Percentiles rank a stretch among this genome's conserved stretches.
These are phyloP conservation scores for Orbilia quercus DNA, from an alignment of 2,329 filamentous ascomycete species.

Conservation along the genomic window DNA sequence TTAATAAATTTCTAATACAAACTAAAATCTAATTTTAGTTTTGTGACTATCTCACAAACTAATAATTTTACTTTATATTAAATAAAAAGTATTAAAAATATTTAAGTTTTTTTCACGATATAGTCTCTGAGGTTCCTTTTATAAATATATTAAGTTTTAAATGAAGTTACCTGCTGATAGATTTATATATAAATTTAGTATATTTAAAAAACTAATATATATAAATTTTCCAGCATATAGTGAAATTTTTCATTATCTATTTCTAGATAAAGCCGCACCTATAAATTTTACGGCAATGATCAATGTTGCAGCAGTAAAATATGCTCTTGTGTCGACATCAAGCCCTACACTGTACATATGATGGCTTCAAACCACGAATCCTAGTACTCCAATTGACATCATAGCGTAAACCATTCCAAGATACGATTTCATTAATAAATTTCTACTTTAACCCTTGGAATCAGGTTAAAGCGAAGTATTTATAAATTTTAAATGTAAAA, in stretches of 20 bases:
- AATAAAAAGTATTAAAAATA: slow-evolving; percentile 7
- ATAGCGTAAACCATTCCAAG: no score
- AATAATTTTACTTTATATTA: slow-evolving; percentile 2
- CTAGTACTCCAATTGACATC: no score
- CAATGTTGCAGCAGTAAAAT: no score
- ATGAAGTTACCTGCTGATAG: slow-evolving; percentile 6
- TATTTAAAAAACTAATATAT: no score
- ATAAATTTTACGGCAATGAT: slow-evolving; percentile 8
- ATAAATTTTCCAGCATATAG: slow-evolving; percentile 13
- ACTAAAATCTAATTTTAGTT: slow-evolving; percentile 1
- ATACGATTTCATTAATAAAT: no score
- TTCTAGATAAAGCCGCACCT: slow-evolving; percentile 6
- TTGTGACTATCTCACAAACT: slow-evolving; percentile 10
- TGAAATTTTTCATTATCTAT: slow-evolving; percentile 7
- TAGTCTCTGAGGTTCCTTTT: slow-evolving; percentile 13
- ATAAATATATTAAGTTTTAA: slow-evolving; percentile 14
- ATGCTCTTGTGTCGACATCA: no score
- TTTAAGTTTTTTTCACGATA: slow-evolving; percentile 9
- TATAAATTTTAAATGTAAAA: no score
- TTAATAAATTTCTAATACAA: neutral
- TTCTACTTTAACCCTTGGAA: no score
- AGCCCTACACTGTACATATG: no score
- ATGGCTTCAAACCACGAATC: no score
- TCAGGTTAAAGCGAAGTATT: no score
- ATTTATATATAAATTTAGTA: slow-evolving; percentile 2